A percentile compares a stretch with the other conserved stretches of the same genome.
Evolutionary conservation across 2,329 filamentous ascomycete species (phyloP).

Genomic region (Xylariales sp.): DNA sequence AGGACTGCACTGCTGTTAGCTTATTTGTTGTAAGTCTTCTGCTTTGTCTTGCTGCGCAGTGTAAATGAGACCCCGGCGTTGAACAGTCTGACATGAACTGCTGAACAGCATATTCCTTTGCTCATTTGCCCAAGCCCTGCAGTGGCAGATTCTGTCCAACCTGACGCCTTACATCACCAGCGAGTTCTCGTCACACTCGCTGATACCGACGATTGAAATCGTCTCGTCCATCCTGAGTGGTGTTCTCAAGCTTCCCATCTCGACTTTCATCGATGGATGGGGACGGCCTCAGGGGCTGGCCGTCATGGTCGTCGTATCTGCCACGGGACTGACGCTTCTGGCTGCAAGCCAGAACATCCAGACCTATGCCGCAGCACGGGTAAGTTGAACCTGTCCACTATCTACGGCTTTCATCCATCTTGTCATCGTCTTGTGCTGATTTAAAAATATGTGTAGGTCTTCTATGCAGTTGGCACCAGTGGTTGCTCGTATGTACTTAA

Average conservation of each 20-base stretch:
- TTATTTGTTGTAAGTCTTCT: conserved; percentile 30
- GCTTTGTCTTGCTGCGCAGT: not conserved
- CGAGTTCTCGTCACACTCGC: conserved; percentile 45
- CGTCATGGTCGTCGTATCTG: conserved; percentile 33
- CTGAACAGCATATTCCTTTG: conserved; percentile 38
- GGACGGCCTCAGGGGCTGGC: conserved; percentile 41
- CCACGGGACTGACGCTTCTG: conserved; percentile 54
- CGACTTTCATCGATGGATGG: conserved; percentile 44
- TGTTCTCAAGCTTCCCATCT: conserved; percentile 33
- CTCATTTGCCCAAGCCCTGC: conserved; percentile 41
- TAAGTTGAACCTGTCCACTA: no score
- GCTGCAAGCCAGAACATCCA: conserved; percentile 50
- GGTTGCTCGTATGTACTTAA: conserved; percentile 56
- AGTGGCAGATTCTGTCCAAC: conserved; percentile 35
- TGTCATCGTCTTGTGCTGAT: no score
- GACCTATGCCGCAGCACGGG: conserved; percentile 39
- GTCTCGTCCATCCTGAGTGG: conserved; percentile 35
- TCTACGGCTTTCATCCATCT: no score
- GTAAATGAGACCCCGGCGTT: not conserved
- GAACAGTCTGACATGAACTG: conserved; percentile 4
- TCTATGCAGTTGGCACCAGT: conserved; percentile 57
- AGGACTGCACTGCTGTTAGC: conserved; percentile 30
- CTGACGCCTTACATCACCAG: conserved; percentile 34
- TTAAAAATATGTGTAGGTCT: conserved; percentile 42
- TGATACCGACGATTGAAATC: conserved; percentile 44